Conservation (phyloP, 2,329 filamentous ascomycete genomes). For the Mollisiaceae sp. region DNA sequence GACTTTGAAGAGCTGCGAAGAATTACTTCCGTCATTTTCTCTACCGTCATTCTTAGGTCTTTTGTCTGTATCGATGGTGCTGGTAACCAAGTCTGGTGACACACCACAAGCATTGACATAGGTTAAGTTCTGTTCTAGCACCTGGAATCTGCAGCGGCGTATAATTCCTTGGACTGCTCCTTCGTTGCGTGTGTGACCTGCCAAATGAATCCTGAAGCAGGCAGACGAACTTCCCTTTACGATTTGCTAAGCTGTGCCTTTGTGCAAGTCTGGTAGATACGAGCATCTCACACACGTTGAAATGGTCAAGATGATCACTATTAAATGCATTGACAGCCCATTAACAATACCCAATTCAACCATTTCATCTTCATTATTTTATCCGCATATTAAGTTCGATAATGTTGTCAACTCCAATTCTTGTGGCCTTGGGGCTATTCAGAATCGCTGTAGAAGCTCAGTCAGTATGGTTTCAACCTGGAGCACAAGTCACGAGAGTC, state of each 20-base stretch:
- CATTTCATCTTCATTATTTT: background rate
- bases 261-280: background rate
- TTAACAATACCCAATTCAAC: background rate
- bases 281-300: background rate
- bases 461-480: background rate
- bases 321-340: background rate
- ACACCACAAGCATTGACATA: background rate
- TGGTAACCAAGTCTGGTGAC: background rate
- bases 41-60: no score
- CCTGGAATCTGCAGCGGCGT: background rate
- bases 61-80: background rate
- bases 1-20: background rate
- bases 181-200: background rate
- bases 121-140: background rate
- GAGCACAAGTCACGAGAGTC: background rate
- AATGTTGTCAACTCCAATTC: background rate
- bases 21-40: background rate
- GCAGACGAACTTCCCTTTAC: background rate
- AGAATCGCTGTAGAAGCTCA: background rate
- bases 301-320: background rate
- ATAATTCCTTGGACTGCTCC: background rate
- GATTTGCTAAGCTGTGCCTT: constrained; percentile 4
- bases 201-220: background rate
- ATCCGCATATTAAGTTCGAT: background rate
- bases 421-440: background rate